Evolutionary conservation across 148 eudicot genomes (phyloP).

Genomic region (Simmondsia chinensis): DNA sequence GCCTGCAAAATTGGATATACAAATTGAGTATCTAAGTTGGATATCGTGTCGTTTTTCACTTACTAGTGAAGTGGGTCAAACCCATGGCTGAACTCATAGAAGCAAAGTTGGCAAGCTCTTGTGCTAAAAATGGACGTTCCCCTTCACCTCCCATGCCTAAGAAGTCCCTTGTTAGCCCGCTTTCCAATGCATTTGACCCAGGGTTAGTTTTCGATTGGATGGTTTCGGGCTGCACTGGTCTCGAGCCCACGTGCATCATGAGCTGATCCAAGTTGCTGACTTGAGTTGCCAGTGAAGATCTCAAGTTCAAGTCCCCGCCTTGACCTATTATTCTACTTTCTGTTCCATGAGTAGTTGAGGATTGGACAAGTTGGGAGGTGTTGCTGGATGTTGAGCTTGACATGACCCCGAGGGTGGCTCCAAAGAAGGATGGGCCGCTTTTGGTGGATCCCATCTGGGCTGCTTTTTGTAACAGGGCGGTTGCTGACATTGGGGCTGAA

Average conservation of each 20-base stretch:
- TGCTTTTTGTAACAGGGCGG: conserved; percentile 85
- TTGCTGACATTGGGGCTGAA: conserved; percentile 72
- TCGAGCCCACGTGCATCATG: conserved; percentile 23
- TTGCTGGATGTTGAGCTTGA: conserved; percentile 22
- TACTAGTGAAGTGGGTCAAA: conserved; percentile 40
- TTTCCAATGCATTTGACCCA: conserved; percentile 12
- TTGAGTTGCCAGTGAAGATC: conserved; percentile 11
- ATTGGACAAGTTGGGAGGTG: neutral
- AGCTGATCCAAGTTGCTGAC: conserved; percentile 24
- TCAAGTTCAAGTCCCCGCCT: conserved; percentile 1
- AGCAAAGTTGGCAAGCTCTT: conserved; percentile 62
- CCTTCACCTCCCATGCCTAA: conserved; percentile 60
- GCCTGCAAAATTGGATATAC: neutral
- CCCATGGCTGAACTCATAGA: conserved; percentile 56
- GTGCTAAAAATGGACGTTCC: conserved; percentile 44
- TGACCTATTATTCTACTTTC: neutral
- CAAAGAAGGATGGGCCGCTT: conserved; percentile 36
- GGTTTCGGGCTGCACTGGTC: conserved; percentile 3
- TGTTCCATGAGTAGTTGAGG: neutral
- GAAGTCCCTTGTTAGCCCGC: conserved; percentile 63
- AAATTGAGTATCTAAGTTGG: neutral
- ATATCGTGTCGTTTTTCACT: conserved; percentile 16
- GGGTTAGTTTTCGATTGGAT: conserved; percentile 11
- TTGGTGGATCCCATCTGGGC: conserved; percentile 79
- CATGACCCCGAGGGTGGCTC: conserved; percentile 38